Evolutionary conservation across 768 basidiomycete genomes (phyloP).

Genomic region (Stropharia rugosoannulata): DNA sequence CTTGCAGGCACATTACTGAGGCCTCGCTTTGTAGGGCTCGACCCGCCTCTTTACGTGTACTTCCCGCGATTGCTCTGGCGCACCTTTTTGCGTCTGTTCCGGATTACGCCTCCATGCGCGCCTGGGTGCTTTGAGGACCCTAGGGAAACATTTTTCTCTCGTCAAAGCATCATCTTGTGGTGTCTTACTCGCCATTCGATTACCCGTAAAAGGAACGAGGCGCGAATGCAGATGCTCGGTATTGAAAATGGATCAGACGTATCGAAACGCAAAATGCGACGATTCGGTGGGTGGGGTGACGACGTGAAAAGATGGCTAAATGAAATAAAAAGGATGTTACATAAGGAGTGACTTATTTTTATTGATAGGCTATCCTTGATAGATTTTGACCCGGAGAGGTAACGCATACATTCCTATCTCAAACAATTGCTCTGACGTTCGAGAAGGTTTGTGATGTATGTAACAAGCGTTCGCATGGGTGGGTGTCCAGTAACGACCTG

Average conservation of each 20-base stretch:
- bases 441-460: no score
- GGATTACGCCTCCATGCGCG: constrained; percentile 38
- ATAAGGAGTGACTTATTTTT: no score
- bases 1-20: neutral
- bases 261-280: constrained; percentile 37
- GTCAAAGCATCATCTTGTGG: constrained; percentile 55
- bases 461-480: no score
- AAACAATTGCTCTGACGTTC: no score
- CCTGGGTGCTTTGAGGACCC: constrained; percentile 47
- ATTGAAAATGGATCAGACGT: constrained; percentile 29
- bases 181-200: constrained; percentile 41
- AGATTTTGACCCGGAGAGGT: no score
- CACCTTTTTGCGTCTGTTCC: constrained; percentile 46
- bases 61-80: constrained; percentile 56
- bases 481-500: no score
- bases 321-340: constrained; percentile 30
- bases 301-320: constrained; percentile 41
- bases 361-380: no score
- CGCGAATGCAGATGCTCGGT: constrained; percentile 32
- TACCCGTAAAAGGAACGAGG: constrained; percentile 23
- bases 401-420: no score
- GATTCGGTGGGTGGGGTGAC: constrained; percentile 50
- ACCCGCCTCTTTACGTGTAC: constrained; percentile 61
- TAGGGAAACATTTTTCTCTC: constrained; percentile 41
- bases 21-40: constrained; percentile 50